phyloP scores from a whole-genome alignment of 2,329 filamentous ascomycete species.

The Colletotrichum sp. region DNA sequence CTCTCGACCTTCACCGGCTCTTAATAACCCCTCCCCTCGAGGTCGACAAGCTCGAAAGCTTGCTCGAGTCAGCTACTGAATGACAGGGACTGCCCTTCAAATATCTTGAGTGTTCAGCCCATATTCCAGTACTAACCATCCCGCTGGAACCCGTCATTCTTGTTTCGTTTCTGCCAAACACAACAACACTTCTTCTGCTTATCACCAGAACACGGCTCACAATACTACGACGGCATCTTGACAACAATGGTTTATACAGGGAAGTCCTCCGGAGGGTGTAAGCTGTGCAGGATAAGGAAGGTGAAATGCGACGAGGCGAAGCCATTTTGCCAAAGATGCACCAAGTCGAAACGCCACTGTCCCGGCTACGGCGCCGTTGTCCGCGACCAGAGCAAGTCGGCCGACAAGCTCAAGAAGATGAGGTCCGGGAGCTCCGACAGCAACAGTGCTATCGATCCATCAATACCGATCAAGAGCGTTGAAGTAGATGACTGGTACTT shows the following conservation, averaged over 20 bases:
- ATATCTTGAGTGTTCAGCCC: not conserved
- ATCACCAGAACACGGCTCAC: not conserved
- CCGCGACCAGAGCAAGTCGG: slow-evolving; percentile 25
- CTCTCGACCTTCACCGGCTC: not conserved
- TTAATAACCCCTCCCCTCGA: not conserved
- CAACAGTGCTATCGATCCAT: not conserved
- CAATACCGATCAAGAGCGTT: not conserved
- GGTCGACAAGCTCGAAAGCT: not conserved
- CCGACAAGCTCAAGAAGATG: slow-evolving; percentile 14
- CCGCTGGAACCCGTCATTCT: not conserved
- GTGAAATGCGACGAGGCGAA: slow-evolving; percentile 63
- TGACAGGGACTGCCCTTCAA: not conserved
- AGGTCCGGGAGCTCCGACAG: not conserved
- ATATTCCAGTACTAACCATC: not conserved
- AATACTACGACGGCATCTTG: not conserved
- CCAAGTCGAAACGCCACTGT: slow-evolving; percentile 34
- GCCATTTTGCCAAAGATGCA: slow-evolving; percentile 57
- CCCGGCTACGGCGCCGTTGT: slow-evolving; percentile 27
- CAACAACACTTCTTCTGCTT: not conserved
- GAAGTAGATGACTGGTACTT: not conserved
- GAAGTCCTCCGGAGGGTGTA: slow-evolving; percentile 27
- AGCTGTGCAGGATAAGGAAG: slow-evolving; percentile 50
- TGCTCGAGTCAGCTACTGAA: not conserved
- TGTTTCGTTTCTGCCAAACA: not conserved
- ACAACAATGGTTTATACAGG: slow-evolving; percentile 27